Conservation (phyloP, 306 rosid species). For the Acacia melanoxylon region DNA sequence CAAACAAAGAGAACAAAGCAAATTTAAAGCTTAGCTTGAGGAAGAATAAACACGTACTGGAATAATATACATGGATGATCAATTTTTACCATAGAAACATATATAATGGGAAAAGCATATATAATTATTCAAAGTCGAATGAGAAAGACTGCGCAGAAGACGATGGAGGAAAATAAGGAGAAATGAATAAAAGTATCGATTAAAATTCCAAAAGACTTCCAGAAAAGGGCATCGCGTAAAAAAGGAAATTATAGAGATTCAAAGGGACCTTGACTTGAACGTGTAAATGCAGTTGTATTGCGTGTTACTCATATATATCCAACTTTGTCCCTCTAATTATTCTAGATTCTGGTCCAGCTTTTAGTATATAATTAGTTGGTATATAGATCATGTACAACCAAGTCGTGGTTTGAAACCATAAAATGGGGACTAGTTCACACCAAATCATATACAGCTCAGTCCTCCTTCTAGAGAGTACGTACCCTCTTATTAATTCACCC, state of each 20-base stretch:
- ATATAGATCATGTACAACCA: background rate
- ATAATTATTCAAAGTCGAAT: background rate
- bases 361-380: background rate
- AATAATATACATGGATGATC: background rate
- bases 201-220: background rate
- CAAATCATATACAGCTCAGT: background rate
- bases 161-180: background rate
- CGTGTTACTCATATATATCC: background rate
- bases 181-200: background rate
- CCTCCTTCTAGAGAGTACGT: background rate
- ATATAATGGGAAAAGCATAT: background rate
- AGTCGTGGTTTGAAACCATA: background rate
- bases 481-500: background rate
- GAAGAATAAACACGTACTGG: background rate
- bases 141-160: background rate
- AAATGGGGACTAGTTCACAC: background rate
- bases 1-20: background rate
- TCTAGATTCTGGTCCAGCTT: too few species aligned
- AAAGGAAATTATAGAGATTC: background rate
- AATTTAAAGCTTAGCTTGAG: background rate
- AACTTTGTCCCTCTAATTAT: background rate
- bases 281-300: background rate
- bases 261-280: constrained; percentile 15
- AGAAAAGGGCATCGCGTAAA: background rate
- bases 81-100: background rate